phyloP scores from a whole-genome alignment of 2,329 filamentous ascomycete genomes.

The Xylariaceae sp. region DNA sequence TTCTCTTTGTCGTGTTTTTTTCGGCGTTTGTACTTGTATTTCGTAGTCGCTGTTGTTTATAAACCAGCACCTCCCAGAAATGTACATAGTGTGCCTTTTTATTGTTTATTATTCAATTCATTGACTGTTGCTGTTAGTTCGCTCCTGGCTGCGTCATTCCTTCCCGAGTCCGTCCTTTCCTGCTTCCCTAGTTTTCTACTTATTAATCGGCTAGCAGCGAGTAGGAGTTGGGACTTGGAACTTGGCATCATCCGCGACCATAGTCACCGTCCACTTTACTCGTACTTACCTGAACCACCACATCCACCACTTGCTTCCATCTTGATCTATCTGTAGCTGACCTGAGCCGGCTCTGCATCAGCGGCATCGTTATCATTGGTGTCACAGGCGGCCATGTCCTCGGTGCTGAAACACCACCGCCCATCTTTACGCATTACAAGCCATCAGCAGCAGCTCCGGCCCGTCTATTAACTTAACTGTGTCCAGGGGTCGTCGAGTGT shows the following conservation, averaged over 20 bases:
- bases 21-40: not conserved
- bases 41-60: not conserved
- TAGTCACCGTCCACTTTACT: too few species aligned
- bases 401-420: not conserved
- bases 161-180: not conserved
- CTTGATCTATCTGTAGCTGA: not conserved
- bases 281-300: not conserved
- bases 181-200: not conserved
- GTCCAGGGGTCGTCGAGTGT: constrained; percentile 2
- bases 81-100: not conserved
- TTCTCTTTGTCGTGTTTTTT: not conserved
- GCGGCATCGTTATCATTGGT: constrained; percentile 10
- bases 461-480: not conserved
- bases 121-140: not conserved
- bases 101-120: not conserved
- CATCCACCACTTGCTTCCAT: not conserved
- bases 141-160: constrained; percentile 1
- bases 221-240: not conserved
- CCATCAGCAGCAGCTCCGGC: not conserved
- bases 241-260: too few species aligned
- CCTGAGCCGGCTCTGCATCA: constrained; percentile 5
- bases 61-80: not conserved
- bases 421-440: not conserved
- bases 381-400: constrained; percentile 1
- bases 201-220: not conserved